A percentile compares a stretch with the other conserved stretches of the same genome.
Evolutionary conservation across 1,284 basidiomycete genomes (phyloP).

Genomic region (Golubevia sp.): DNA sequence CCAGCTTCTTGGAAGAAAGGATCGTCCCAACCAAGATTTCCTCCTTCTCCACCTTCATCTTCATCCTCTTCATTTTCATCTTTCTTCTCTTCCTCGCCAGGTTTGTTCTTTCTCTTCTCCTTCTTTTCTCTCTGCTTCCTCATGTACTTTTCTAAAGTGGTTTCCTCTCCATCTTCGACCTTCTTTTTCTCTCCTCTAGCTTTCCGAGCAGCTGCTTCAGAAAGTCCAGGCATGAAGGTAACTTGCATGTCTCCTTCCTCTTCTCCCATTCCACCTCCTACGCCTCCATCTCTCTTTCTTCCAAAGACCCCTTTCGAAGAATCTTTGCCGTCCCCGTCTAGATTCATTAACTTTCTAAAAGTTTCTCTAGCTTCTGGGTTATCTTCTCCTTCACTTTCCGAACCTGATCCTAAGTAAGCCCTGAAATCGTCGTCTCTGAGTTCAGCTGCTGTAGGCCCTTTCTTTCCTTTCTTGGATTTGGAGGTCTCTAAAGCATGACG

Average conservation of each 20-base stretch:
- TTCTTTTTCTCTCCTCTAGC: conserved; percentile 11
- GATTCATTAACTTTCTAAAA: conserved; percentile 44
- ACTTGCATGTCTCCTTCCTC: conserved; percentile 52
- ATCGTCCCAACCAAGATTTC: conserved; percentile 64
- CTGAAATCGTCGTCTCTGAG: conserved; percentile 54
- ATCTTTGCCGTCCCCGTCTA: conserved; percentile 17
- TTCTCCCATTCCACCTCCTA: not conserved
- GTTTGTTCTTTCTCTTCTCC: conserved; percentile 31
- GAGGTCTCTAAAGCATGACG: not conserved
- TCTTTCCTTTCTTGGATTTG: conserved; percentile 5
- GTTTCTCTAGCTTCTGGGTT: conserved; percentile 17
- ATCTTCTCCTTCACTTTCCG: conserved; percentile 23
- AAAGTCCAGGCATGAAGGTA: conserved; percentile 55
- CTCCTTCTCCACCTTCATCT: conserved; percentile 11
- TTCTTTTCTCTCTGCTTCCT: conserved; percentile 57
- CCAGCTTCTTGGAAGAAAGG: conserved; percentile 67
- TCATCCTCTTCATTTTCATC: conserved; percentile 8
- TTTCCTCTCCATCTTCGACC: conserved; percentile 37
- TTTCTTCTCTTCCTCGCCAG: conserved; percentile 5
- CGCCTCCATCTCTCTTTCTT: conserved; percentile 1
- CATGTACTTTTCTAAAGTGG: conserved; percentile 55
- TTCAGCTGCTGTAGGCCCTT: conserved; percentile 26
- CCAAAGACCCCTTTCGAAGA: conserved; percentile 9
- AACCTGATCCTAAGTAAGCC: conserved; percentile 54
- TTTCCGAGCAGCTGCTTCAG: conserved; percentile 37